Percentiles rank a stretch among this genome's conserved stretches.
These are phyloP conservation scores for Perkinsus olseni DNA, from an alignment of 169 alveolate species.

Conservation along the genomic window DNA sequence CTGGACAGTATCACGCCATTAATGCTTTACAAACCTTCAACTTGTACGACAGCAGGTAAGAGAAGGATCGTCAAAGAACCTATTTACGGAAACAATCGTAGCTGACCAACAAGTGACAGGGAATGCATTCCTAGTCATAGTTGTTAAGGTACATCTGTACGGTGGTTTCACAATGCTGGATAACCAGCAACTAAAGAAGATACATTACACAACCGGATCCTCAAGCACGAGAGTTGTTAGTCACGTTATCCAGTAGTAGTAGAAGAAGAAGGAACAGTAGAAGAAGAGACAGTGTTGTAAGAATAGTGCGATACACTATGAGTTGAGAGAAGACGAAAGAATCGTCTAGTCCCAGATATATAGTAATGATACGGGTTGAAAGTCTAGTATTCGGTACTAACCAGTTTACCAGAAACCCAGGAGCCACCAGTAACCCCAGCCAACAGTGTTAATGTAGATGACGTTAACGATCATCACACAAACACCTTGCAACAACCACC, in stretches of 20 bases:
- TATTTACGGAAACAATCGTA: neutral
- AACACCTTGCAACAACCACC: neutral
- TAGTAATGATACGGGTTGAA: neutral
- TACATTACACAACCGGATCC: neutral
- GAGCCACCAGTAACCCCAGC: neutral
- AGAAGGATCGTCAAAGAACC: neutral
- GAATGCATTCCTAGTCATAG: neutral
- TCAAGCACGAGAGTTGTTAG: neutral
- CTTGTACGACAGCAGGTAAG: neutral
- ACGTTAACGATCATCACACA: neutral
- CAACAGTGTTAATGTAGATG: neutral
- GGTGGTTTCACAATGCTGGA: neutral
- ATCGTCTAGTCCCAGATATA: neutral
- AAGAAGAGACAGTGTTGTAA: neutral
- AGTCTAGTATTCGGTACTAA: neutral
- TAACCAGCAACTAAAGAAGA: neutral
- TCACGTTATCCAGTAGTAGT: neutral
- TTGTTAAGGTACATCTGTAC: neutral
- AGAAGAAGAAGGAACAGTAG: neutral
- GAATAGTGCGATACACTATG: neutral
- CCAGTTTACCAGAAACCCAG: constrained; percentile 5
- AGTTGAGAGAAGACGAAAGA: neutral
- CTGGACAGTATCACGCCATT: neutral
- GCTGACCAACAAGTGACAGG: neutral
- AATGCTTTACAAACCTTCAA: neutral